phyloP scores from a whole-genome alignment of 805 yeast species.

The Hanseniaspora clermontiae region DNA sequence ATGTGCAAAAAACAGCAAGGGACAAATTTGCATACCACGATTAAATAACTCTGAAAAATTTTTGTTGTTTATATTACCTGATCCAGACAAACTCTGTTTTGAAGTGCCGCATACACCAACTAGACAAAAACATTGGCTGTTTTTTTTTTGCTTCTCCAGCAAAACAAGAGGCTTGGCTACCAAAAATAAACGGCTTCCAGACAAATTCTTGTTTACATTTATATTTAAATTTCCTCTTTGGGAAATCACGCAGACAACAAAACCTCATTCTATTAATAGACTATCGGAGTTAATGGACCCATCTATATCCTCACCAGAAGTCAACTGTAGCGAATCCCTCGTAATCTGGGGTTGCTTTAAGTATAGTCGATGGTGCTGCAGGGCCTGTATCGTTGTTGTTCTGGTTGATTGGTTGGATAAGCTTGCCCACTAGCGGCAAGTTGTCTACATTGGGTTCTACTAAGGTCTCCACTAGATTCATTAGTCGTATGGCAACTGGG shows the following conservation, averaged over 20 bases:
- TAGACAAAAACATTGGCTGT: too few species aligned
- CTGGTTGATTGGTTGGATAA: slow-evolving; percentile 49
- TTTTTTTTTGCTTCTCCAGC: background rate
- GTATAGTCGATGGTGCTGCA: slow-evolving; percentile 14
- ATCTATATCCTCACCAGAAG: background rate
- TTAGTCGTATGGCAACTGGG: slow-evolving; percentile 34
- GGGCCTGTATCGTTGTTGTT: slow-evolving; percentile 56
- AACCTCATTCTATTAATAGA: background rate
- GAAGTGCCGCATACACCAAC: too few species aligned
- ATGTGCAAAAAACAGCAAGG: too few species aligned
- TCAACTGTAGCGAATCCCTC: background rate
- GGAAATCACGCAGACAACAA: background rate
- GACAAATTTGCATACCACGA: too few species aligned
- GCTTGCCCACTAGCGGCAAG: slow-evolving; percentile 21
- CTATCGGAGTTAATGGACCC: background rate
- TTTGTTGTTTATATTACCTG: background rate
- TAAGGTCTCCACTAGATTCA: background rate
- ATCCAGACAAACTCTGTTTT: background rate
- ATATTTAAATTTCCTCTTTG: background rate
- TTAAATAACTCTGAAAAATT: background rate
- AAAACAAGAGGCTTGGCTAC: background rate
- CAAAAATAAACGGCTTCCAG: background rate
- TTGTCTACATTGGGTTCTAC: background rate
- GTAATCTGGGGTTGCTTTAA: background rate
- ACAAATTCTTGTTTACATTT: background rate